Conservation (phyloP, 1,284 basidiomycete species). For the Taiwanofungus camphoratus region DNA sequence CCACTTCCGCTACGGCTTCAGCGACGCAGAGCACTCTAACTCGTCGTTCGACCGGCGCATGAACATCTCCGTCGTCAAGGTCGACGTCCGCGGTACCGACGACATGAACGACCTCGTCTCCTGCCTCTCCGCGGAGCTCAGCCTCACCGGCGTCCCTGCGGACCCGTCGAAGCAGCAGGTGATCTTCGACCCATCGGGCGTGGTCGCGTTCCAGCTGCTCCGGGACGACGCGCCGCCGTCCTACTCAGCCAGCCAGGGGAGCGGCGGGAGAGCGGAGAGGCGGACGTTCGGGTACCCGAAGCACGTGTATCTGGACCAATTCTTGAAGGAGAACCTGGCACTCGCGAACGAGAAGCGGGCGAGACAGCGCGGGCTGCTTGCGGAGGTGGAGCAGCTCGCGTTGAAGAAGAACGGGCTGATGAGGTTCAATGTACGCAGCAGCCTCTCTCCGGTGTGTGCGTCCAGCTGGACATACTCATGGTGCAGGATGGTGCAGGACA, state of each 20-base stretch:
- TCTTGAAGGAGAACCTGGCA: conserved; percentile 51
- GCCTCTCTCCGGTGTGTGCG: conserved; percentile 9
- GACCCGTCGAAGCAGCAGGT: conserved; percentile 33
- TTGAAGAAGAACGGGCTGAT: conserved; percentile 43
- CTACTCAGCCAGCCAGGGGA: conserved; percentile 13
- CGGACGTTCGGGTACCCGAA: conserved; percentile 57
- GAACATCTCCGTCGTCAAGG: conserved; percentile 36
- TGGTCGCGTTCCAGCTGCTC: conserved; percentile 53
- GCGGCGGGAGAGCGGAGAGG: conserved; percentile 27
- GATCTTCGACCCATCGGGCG: conserved; percentile 54
- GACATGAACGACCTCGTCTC: conserved; percentile 52
- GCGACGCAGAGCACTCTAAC: conserved; percentile 26
- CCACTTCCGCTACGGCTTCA: conserved; percentile 36
- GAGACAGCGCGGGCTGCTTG: conserved; percentile 39
- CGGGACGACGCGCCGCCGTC: conserved; percentile 25
- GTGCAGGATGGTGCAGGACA: conserved; percentile 35
- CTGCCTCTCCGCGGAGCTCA: conserved; percentile 47
- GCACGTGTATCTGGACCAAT: conserved; percentile 64
- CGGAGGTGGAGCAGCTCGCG: conserved; percentile 42
- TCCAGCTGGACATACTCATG: background rate
- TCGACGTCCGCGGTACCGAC: conserved; percentile 31
- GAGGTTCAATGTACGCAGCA: conserved; percentile 52
- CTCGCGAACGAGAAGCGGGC: conserved; percentile 43
- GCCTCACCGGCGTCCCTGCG: conserved; percentile 20
- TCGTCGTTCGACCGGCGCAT: conserved; percentile 25